phyloP scores from a whole-genome alignment of 139 green algal species.

The Chlamydomonas asymmetrica region DNA sequence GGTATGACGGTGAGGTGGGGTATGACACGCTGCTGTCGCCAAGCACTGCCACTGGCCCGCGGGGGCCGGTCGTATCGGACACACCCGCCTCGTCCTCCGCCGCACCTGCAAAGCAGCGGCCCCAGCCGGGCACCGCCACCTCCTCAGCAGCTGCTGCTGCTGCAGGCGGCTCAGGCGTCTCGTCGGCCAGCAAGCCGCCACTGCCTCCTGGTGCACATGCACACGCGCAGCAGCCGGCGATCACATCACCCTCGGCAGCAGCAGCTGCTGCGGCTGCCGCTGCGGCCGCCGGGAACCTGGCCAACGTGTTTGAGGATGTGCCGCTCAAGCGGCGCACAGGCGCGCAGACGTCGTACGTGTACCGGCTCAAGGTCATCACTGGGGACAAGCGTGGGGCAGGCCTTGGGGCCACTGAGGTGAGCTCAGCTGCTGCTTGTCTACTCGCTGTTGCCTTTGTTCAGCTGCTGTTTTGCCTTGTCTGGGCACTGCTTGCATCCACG shows the following conservation, averaged over 20 bases:
- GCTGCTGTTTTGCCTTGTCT: too few relatives aligned
- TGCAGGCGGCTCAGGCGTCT: background rate
- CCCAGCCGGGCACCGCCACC: background rate
- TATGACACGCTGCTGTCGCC: too few relatives aligned
- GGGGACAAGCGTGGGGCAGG: slow-evolving; percentile 31
- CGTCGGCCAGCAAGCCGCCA: background rate
- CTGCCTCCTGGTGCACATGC: background rate
- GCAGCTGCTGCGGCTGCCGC: background rate
- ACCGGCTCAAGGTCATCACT: slow-evolving; percentile 45
- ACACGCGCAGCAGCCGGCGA: too few relatives aligned
- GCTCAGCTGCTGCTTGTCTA: too few relatives aligned
- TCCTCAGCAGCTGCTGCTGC: background rate
- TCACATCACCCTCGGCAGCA: too few relatives aligned
- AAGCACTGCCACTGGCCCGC: too few relatives aligned
- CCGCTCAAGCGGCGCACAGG: slow-evolving; percentile 13
- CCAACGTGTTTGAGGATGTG: slow-evolving; percentile 25
- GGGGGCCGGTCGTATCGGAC: too few relatives aligned
- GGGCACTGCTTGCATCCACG: too few relatives aligned
- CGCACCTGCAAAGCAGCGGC: too few relatives aligned
- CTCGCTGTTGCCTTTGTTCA: too few relatives aligned
- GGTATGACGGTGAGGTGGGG: too few relatives aligned
- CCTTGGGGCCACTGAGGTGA: slow-evolving; percentile 31
- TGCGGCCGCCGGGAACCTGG: background rate
- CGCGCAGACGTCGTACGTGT: slow-evolving; percentile 1
- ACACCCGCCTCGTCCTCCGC: too few relatives aligned